These are phyloP conservation scores for Aspergillus candidus DNA, from an alignment of 2,329 filamentous ascomycete genomes.

Conservation along the genomic window DNA sequence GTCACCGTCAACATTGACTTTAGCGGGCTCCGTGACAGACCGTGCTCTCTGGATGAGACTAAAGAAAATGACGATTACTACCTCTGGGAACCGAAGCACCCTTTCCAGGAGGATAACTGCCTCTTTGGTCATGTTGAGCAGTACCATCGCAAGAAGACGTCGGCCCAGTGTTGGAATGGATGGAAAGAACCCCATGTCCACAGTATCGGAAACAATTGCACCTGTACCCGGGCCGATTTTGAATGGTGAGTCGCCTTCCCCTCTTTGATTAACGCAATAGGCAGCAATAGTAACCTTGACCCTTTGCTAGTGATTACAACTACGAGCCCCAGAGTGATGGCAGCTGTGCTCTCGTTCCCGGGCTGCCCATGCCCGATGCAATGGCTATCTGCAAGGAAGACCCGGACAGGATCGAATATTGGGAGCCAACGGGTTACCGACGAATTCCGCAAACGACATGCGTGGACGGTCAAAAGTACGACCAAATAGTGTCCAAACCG, in stretches of 20 bases:
- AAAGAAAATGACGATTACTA: conserved; percentile 64
- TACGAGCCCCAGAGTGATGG: conserved; percentile 73
- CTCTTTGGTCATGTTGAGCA: conserved; percentile 86
- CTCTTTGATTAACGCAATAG: background rate
- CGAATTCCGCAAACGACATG: conserved; percentile 88
- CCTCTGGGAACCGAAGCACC: conserved; percentile 82
- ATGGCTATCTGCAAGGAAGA: conserved; percentile 54
- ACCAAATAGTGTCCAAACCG: conserved; percentile 58
- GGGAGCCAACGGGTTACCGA: conserved; percentile 79
- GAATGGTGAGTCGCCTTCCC: conserved; percentile 65
- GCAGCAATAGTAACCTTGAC: conserved; percentile 6
- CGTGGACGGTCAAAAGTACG: conserved; percentile 64
- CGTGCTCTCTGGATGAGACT: conserved; percentile 62
- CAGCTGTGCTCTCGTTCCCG: conserved; percentile 69
- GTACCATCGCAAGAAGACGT: conserved; percentile 85
- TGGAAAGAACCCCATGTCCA: conserved; percentile 65
- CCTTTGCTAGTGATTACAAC: conserved; percentile 71
- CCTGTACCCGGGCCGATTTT: conserved; percentile 77
- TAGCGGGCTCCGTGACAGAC: conserved; percentile 64
- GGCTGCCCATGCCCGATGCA: conserved; percentile 60
- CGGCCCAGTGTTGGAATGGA: conserved; percentile 74
- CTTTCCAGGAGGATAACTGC: conserved; percentile 69
- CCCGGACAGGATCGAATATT: conserved; percentile 69
- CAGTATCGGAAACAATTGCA: conserved; percentile 66
- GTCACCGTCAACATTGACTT: conserved; percentile 86